phyloP scores from a whole-genome alignment of 495 filamentous ascomycete genomes.

The Hyaloscypha hepaticicola region DNA sequence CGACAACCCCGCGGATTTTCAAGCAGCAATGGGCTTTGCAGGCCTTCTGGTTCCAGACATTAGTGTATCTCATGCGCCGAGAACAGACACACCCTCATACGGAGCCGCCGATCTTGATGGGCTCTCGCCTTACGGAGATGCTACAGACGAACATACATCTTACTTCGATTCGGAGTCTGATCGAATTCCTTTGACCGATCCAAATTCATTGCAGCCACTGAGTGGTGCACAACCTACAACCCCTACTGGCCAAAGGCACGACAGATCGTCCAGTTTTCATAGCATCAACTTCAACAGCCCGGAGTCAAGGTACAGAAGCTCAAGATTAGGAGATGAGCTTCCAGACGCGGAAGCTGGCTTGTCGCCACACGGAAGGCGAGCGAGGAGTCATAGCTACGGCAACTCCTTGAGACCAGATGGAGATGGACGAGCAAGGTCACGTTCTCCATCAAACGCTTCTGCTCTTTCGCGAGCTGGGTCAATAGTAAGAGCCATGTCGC shows the following conservation, averaged over 20 bases:
- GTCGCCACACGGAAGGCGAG: slow-evolving; percentile 37
- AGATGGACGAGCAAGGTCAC: slow-evolving; percentile 52
- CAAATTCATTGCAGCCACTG: slow-evolving; percentile 63
- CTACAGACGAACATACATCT: slow-evolving; percentile 50
- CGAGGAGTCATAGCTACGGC: slow-evolving; percentile 47
- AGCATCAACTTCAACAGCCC: slow-evolving; percentile 47
- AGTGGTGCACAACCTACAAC: slow-evolving; percentile 45
- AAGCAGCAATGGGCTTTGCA: slow-evolving; percentile 33
- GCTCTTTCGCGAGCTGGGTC: slow-evolving; percentile 76
- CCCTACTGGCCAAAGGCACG: slow-evolving; percentile 47
- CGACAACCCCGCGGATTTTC: slow-evolving; percentile 33
- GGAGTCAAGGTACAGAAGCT: slow-evolving; percentile 36
- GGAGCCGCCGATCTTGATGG: slow-evolving; percentile 38
- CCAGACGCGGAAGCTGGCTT: slow-evolving; percentile 53
- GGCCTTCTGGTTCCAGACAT: slow-evolving; percentile 35
- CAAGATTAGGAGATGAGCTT: slow-evolving; percentile 64
- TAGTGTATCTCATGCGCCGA: slow-evolving; percentile 29
- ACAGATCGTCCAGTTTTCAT: slow-evolving; percentile 61
- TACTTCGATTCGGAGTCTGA: slow-evolving; percentile 66
- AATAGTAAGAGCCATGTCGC: slow-evolving; percentile 94
- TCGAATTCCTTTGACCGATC: slow-evolving; percentile 62
- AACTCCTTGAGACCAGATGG: slow-evolving; percentile 45
- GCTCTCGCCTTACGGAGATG: slow-evolving; percentile 33
- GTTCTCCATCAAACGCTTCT: slow-evolving; percentile 48
- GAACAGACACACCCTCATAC: slow-evolving; percentile 15